These are phyloP conservation scores for Pythium aphanidermatum DNA, from an alignment of 352 stramenopile species.

Conservation along the genomic window DNA sequence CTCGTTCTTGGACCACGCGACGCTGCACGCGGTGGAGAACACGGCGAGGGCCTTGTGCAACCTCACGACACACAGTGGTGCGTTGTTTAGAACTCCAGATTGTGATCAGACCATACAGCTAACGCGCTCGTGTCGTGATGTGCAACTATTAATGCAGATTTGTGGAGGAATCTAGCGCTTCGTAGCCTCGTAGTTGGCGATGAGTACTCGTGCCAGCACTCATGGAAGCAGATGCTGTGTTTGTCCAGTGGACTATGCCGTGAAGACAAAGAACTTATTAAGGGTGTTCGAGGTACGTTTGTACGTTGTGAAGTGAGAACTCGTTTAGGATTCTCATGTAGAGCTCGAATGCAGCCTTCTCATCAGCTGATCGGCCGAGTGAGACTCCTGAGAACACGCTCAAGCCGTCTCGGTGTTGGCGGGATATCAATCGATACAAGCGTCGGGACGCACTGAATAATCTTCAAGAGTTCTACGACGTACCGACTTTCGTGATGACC, in stretches of 20 bases:
- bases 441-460: conserved; percentile 23
- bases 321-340: no score
- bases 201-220: neutral
- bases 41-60: conserved; percentile 27
- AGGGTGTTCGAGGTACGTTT: conserved; percentile 23
- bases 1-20: conserved; percentile 46
- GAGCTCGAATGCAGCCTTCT: conserved; percentile 18
- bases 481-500: conserved; percentile 36
- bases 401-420: conserved; percentile 60
- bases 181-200: conserved; percentile 24
- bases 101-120: no score
- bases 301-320: no score
- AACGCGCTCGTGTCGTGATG: no score
- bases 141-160: conserved; percentile 26
- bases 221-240: conserved; percentile 54
- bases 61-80: conserved; percentile 35
- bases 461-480: conserved; percentile 25
- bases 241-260: conserved; percentile 24
- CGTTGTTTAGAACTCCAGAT: no score
- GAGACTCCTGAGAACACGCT: conserved; percentile 45
- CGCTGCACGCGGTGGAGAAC: conserved; percentile 44
- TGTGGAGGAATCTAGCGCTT: conserved; percentile 31
- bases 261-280: conserved; percentile 36
- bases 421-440: conserved; percentile 35
- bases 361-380: conserved; percentile 19